Conservation (phyloP, 495 filamentous ascomycete species). For the Apodospora peruviana region DNA sequence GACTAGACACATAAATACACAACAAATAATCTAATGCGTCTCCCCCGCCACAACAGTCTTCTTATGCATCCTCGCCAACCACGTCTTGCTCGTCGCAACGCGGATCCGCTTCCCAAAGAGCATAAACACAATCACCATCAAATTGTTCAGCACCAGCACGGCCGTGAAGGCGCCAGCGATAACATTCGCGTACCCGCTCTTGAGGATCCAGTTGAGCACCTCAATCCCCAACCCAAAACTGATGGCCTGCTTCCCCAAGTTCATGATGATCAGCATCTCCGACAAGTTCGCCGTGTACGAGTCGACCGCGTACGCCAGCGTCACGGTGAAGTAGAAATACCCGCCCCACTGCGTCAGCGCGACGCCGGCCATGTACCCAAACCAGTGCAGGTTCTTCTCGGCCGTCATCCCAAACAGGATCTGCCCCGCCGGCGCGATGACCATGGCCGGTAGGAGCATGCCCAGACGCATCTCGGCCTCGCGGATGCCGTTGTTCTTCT, state of each 20-base stretch:
- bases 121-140: slow-evolving; percentile 33
- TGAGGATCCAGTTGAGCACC: slow-evolving; percentile 31
- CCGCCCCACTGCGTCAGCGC: slow-evolving; percentile 45
- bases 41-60: slow-evolving; percentile 6
- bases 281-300: slow-evolving; percentile 58
- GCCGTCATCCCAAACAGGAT: slow-evolving; percentile 59
- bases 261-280: slow-evolving; percentile 56
- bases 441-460: slow-evolving; percentile 54
- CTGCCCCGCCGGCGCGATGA: slow-evolving; percentile 54
- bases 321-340: slow-evolving; percentile 34
- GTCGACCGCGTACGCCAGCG: slow-evolving; percentile 49
- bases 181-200: slow-evolving; percentile 25
- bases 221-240: slow-evolving; percentile 32
- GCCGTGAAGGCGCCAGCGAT: slow-evolving; percentile 27
- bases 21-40: neutral
- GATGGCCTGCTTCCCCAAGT: slow-evolving; percentile 57
- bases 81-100: slow-evolving; percentile 21
- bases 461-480: slow-evolving; percentile 67
- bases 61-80: slow-evolving; percentile 27
- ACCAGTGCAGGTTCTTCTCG: slow-evolving; percentile 51
- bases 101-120: slow-evolving; percentile 31
- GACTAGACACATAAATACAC: no score
- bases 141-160: slow-evolving; percentile 27
- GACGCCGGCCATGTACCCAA: slow-evolving; percentile 51
- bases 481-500: slow-evolving; percentile 55